Evolutionary conservation across 1,139 yeast species (phyloP), one percentile per base, ranked within the genome.

Genomic region (Nakaseomyces nivariensis): DNA sequence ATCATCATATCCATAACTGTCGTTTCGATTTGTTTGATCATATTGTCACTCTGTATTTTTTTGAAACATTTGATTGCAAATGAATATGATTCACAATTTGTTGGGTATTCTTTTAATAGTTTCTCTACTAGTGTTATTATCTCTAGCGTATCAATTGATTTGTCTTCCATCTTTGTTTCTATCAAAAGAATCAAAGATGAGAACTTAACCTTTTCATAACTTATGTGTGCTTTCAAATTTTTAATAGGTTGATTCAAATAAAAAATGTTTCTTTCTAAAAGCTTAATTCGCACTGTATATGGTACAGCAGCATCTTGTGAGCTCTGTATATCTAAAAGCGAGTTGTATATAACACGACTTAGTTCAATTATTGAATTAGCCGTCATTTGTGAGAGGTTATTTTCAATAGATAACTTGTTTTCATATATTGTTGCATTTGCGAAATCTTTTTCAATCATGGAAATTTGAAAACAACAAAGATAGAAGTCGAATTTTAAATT

Each of bases 331-430:
- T 42, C 32, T 13, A 56, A 25, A 1, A 53, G 47, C 1, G 60
- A 36, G 43, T 61, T 61, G 43, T 59, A 60, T 11, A 58, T 52
- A 7, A 58, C 51, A 37, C 63, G 51, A 27, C 59, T 53, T n/a
- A 60, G 34, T 44, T 60, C 64, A 7, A 60, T 36, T 5, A 59
- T 40, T 11, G 50, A 42, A 8, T 53, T 48, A 2, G 59, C 45
- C 37, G 56, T 54, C 22, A 57, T 26, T 4, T 38, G 8, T 4
- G 34, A 24, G 1, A 31, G 13, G 13, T 52, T 49, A 8, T 52
- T 47, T 8, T 47, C 32, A 5, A 58, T 43, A 26, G 57, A 48
- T 3, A 56, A 47, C 45, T 58, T 57, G 5, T 50, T 34, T 8
- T 53, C 47, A 47, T 54, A 59, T 8, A 57, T 46, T 17, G 51